Evolutionary conservation across 345 rosid genomes (phyloP).

Genomic region (Eucalyptus regnans): DNA sequence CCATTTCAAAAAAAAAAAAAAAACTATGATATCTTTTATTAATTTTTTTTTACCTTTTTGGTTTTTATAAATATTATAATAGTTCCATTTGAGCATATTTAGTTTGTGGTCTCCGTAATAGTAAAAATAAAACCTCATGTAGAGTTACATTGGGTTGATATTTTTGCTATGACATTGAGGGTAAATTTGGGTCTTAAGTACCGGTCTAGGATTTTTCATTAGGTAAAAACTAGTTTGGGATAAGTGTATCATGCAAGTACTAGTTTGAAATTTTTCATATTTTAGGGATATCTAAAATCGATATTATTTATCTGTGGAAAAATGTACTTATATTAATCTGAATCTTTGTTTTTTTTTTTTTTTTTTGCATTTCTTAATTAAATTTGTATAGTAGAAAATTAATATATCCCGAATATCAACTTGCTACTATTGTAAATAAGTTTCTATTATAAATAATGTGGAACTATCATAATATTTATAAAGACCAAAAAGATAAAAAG

Average conservation of each 20-base stretch:
- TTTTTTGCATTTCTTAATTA: background rate
- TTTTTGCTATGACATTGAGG: no score
- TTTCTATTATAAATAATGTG: background rate
- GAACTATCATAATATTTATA: background rate
- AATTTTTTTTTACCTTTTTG: background rate
- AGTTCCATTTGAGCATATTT: background rate
- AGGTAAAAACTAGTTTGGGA: background rate
- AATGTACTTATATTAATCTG: background rate
- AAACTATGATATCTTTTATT: no score
- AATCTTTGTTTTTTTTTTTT: no score
- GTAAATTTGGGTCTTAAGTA: fast-evolving
- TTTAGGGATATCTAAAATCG: background rate
- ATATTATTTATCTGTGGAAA: no score
- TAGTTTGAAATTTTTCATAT: no score
- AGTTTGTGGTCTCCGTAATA: background rate
- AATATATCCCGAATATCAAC: background rate
- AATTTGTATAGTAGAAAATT: background rate
- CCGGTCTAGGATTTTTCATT: fast-evolving
- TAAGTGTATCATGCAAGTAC: background rate
- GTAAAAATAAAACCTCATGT: background rate
- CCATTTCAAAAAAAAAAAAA: background rate
- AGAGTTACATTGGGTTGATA: background rate
- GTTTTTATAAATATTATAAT: background rate
- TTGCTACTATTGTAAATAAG: background rate
- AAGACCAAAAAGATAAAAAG: background rate